Evolutionary conservation across 129 eudicot genomes (phyloP).

Genomic region (Cynara cardunculus): DNA sequence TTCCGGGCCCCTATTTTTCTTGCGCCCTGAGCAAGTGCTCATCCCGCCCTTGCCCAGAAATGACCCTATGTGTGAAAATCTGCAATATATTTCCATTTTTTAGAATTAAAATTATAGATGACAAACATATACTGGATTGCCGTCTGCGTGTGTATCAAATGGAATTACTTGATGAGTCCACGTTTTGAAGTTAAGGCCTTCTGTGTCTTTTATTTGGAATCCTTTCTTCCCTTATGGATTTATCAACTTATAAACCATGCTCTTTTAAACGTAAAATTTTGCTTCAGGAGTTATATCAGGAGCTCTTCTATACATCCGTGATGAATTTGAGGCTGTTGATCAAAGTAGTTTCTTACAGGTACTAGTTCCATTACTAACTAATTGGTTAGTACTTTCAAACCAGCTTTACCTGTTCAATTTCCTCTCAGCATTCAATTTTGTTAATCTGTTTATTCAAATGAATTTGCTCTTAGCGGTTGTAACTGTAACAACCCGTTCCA

Average conservation of each 20-base stretch:
- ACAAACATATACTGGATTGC: not conserved
- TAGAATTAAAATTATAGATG: no score
- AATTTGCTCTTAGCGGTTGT: not conserved
- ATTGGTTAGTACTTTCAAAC: not conserved
- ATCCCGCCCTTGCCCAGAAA: no score
- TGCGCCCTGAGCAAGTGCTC: no score
- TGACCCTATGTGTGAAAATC: no score
- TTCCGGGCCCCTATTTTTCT: no score
- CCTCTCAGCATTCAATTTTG: not conserved
- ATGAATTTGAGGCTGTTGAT: constrained; percentile 69
- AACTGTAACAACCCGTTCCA: not conserved
- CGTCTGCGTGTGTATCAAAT: not conserved
- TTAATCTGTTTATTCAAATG: not conserved
- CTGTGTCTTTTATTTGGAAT: not conserved
- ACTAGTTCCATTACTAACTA: not conserved
- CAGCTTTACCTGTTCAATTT: not conserved
- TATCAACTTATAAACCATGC: not conserved
- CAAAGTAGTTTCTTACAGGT: constrained; percentile 82
- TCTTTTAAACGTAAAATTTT: not conserved
- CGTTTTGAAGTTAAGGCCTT: not conserved
- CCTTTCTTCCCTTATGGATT: not conserved
- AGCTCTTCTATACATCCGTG: constrained; percentile 75
- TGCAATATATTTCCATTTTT: no score
- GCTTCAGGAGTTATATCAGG: constrained; percentile 87
- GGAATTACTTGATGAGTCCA: not conserved